A percentile compares a stretch with the other conserved stretches of the same genome.
Evolutionary conservation across 2,329 filamentous ascomycete genomes (phyloP).

Genomic region (Sporothrix euskadiensis): DNA sequence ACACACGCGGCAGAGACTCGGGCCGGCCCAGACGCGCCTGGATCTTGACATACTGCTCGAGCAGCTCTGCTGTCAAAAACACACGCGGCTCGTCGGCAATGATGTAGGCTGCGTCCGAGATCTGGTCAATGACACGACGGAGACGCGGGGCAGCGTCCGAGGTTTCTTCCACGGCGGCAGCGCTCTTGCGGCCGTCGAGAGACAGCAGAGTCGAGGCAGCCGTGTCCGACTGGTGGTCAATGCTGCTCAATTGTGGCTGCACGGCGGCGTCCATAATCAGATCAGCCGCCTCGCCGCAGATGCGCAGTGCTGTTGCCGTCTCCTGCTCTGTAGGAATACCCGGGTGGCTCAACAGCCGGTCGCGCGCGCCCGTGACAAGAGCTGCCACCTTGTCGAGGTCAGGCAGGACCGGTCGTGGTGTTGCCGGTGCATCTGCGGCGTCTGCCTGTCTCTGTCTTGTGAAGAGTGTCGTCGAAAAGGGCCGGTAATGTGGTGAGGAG

Average conservation of each 20-base stretch:
- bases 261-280: conserved; percentile 40
- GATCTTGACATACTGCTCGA: conserved; percentile 73
- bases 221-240: conserved; percentile 45
- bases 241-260: conserved; percentile 45
- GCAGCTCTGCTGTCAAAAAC: conserved; percentile 72
- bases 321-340: conserved; percentile 49
- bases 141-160: conserved; percentile 34
- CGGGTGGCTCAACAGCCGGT: conserved; percentile 47
- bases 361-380: conserved; percentile 47
- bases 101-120: conserved; percentile 64
- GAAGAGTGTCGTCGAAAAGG: conserved; percentile 13
- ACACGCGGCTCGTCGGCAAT: conserved; percentile 74
- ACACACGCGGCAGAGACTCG: conserved; percentile 74
- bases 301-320: conserved; percentile 48
- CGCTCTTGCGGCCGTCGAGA: conserved; percentile 36
- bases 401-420: conserved; percentile 33
- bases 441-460: conserved; percentile 9
- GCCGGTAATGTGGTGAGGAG: neutral
- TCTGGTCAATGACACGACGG: conserved; percentile 50
- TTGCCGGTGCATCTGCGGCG: neutral
- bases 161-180: neutral
- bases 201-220: conserved; percentile 58
- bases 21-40: conserved; percentile 73
- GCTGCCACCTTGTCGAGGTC: conserved; percentile 46
- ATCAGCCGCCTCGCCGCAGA: conserved; percentile 49